Conservation (phyloP, 1,284 basidiomycete species). For the Ceratobasidium sp. region DNA sequence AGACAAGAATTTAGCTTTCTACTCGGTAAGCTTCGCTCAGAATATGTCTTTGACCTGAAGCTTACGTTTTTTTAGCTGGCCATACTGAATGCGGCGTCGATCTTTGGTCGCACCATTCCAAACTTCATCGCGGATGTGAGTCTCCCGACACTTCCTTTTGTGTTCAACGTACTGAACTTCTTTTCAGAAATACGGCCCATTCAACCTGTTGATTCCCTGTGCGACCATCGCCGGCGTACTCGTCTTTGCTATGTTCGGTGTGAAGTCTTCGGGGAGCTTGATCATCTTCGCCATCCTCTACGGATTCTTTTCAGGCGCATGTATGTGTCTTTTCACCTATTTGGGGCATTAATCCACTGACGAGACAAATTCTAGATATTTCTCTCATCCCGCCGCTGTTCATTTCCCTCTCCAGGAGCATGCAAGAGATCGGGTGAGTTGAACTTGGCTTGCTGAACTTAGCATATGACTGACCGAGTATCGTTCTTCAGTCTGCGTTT, state of each 20-base stretch:
- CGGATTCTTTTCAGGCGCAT: constrained; percentile 49
- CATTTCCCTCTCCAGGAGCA: constrained; percentile 27
- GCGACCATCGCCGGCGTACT: constrained; percentile 27
- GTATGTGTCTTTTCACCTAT: constrained; percentile 18
- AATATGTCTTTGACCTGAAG: background rate
- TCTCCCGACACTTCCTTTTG: background rate
- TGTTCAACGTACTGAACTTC: constrained; percentile 8
- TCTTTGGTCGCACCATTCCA: constrained; percentile 43
- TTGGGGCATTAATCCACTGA: background rate
- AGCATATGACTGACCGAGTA: background rate
- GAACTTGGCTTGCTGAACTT: too few relatives aligned
- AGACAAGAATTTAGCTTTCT: constrained; percentile 37
- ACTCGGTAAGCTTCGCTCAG: constrained; percentile 32
- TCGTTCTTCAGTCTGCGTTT: constrained; percentile 29
- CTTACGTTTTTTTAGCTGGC: constrained; percentile 18
- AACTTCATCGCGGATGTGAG: constrained; percentile 35
- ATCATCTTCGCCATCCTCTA: constrained; percentile 48
- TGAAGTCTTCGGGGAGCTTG: constrained; percentile 35
- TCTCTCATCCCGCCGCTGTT: constrained; percentile 42
- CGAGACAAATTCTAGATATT: constrained; percentile 2
- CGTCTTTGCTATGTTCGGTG: constrained; percentile 45
- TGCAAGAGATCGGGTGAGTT: constrained; percentile 46
- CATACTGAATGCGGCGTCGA: constrained; percentile 45
- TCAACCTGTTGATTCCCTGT: constrained; percentile 44
- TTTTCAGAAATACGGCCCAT: constrained; percentile 43